Base-by-base conservation (phyloP, 352 stramenopile species). In the Globisporangium spiculum region DNA sequence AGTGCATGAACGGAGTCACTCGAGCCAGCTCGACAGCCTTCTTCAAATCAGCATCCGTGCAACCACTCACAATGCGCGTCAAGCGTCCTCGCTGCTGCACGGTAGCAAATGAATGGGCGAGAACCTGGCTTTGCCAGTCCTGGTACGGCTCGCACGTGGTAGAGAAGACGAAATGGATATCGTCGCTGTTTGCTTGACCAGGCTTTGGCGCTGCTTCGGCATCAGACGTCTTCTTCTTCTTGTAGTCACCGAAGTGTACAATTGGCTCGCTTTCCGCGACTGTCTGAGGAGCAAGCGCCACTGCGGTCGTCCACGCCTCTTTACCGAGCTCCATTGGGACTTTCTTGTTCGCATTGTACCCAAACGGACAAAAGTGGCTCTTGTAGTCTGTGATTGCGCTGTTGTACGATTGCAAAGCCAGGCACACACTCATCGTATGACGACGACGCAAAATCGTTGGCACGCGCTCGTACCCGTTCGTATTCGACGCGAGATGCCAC, bases 121-220 rank as follows among this genome's bases (percentile, higher is more conserved):
- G 69, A 24, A 90, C 71, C 38, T 94, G 81, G 27, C 83, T 91
- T 65, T 92, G 82, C 88, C 86, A 93, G 63, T 96, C 66, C 46
- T 92, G 78, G 27, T 82, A 72, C 0, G 77, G 64, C 24, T 84
- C 75, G 56, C 88, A 96, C 0, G 80, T 83, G 14, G 84, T 90
- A 4, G 77, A 80, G 65, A 92, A 93, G 1, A 94, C 88, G 58
- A 94, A 93, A 60, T 96, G 84, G 20, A 93, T 50, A 16, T 91
- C 77, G 16, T 94, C 76, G 61, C 82, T 89, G 26, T 70, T 71
- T 48, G 71, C 56, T 60, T 87, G 69, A 0, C 75, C 81, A 27
- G 79, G 66, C 27, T 54, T 69, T 12, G 56, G 34, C 2, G 14
- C 44, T 38, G 69, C 60, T 18, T 60, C 38, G 1, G 64, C 20